Conservation (phyloP, 768 basidiomycete species). For the Phaffia australis region DNA sequence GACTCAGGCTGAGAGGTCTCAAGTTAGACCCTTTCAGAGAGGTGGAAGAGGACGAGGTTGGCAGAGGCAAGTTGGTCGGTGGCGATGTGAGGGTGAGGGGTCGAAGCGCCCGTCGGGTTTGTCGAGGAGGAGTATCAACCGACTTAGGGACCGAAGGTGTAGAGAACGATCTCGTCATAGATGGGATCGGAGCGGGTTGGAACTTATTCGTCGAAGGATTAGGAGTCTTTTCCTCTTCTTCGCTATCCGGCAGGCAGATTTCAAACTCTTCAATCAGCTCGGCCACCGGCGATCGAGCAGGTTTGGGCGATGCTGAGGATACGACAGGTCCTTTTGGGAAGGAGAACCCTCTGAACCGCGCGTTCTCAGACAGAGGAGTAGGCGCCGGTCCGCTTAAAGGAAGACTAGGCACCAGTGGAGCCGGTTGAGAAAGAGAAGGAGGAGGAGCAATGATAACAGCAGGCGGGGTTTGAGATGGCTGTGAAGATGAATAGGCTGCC, state of each 20-base stretch:
- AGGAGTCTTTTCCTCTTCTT: slow-evolving; percentile 8
- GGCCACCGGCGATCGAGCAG: background rate
- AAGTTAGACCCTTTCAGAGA: slow-evolving; percentile 2
- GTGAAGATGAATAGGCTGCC: background rate
- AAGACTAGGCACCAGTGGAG: background rate
- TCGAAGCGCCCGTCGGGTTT: slow-evolving; percentile 10
- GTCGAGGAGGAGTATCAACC: background rate
- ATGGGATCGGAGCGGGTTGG: background rate
- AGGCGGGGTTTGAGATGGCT: background rate
- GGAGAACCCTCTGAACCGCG: slow-evolving; percentile 14
- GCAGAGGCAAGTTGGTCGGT: background rate
- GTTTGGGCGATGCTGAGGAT: no score
- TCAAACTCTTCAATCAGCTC: background rate
- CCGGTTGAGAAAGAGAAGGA: background rate
- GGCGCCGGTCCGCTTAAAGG: background rate
- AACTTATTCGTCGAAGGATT: slow-evolving; percentile 1
- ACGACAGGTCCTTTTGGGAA: slow-evolving; percentile 16
- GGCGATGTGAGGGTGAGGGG: slow-evolving; percentile 19
- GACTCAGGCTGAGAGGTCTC: slow-evolving; percentile 13
- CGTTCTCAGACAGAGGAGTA: no score
- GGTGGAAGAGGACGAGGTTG: background rate
- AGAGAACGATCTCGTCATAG: background rate
- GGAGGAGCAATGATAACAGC: background rate
- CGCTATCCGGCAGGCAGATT: background rate
- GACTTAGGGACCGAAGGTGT: background rate